Percentiles rank a stretch among this genome's conserved stretches.
Conservation (phyloP, 2,329 filamentous ascomycete genomes). For the Clonostachys rhizophaga region DNA sequence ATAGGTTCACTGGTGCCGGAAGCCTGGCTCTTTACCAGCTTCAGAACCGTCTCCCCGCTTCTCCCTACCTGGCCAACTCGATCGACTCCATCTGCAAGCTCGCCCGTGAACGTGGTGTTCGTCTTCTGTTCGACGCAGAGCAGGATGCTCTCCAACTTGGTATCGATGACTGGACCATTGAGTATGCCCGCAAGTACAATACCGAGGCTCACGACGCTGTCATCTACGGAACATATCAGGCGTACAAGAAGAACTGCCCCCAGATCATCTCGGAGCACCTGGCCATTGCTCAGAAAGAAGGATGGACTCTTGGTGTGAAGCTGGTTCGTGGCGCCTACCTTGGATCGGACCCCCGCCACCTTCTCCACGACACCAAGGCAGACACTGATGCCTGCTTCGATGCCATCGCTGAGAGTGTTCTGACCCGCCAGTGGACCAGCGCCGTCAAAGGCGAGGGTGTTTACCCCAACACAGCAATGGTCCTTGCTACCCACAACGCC, state of each 20-base stretch:
- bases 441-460: conserved; percentile 25
- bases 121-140: conserved; percentile 81
- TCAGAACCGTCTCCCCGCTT: conserved; percentile 56
- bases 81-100: conserved; percentile 73
- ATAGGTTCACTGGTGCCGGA: conserved; percentile 79
- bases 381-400: conserved; percentile 73
- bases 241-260: conserved; percentile 64
- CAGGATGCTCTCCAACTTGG: conserved; percentile 74
- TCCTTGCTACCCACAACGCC: conserved; percentile 81
- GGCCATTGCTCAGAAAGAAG: conserved; percentile 47
- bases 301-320: conserved; percentile 68
- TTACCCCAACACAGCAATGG: conserved; percentile 57
- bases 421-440: conserved; percentile 46
- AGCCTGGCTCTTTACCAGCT: conserved; percentile 65
- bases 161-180: conserved; percentile 75
- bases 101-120: conserved; percentile 63
- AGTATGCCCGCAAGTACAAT: conserved; percentile 77
- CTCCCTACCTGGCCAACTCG: conserved; percentile 59
- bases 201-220: conserved; percentile 57
- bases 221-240: conserved; percentile 78
- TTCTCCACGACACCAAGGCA: conserved; percentile 68
- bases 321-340: conserved; percentile 74
- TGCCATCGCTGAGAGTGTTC: conserved; percentile 60
- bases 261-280: conserved; percentile 56
- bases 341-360: conserved; percentile 61